phyloP scores from a whole-genome alignment of 192 early-diverging fungal species.

The Podila clonocystis region DNA sequence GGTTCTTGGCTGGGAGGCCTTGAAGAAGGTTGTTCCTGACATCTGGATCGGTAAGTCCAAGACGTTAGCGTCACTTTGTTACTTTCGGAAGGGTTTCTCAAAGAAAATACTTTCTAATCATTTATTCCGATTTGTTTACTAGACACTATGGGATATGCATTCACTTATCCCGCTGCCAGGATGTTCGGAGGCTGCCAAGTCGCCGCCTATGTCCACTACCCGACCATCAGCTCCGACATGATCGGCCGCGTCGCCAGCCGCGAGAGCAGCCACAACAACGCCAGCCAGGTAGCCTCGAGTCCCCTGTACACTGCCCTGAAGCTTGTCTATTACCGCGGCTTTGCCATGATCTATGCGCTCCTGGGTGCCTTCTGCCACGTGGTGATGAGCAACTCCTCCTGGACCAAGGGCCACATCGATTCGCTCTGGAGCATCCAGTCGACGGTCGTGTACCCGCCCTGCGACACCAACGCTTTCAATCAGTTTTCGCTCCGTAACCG shows the following conservation, averaged over 20 bases:
- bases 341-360: constrained; percentile 80
- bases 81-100: not conserved
- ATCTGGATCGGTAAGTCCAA: constrained; percentile 77
- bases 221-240: constrained; percentile 82
- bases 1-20: constrained; percentile 78
- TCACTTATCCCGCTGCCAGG: constrained; percentile 86
- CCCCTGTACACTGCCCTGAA: constrained; percentile 67
- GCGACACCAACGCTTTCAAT: constrained; percentile 78
- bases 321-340: constrained; percentile 83
- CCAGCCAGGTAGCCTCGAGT: constrained; percentile 63
- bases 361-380: constrained; percentile 83
- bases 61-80: not conserved
- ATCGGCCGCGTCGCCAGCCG: constrained; percentile 42
- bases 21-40: constrained; percentile 75
- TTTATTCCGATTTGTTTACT: not conserved
- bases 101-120: no score
- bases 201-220: constrained; percentile 95
- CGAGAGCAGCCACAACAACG: constrained; percentile 69
- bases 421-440: constrained; percentile 81
- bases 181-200: constrained; percentile 67
- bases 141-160: constrained; percentile 97
- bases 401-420: constrained; percentile 94
- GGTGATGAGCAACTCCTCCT: constrained; percentile 96
- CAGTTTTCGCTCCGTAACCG: constrained; percentile 65
- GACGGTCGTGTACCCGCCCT: constrained; percentile 91